Evolutionary conservation across 139 green algal species (phyloP), one percentile per base, ranked within the genome.

Genomic region (Coelastrella sp.): DNA sequence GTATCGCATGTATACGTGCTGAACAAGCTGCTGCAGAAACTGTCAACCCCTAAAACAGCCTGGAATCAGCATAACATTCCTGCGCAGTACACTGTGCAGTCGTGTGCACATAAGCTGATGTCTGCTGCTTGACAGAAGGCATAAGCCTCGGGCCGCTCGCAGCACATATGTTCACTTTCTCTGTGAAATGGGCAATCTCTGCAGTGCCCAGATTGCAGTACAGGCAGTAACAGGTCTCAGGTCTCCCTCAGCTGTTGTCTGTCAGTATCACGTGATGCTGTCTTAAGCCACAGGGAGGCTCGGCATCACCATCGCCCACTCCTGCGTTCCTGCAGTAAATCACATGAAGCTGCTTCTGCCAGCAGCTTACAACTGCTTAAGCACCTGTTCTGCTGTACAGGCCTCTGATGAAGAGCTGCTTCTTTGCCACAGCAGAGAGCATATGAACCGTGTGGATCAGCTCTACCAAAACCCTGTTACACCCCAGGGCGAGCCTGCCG

Each of bases 361-460:
- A 65, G 23, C 77, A 16, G 11, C 13, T 22, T 59, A 16, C 2
- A 5, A 22, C 54, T 64, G 77, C 10, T 47, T 10, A 20, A 22
- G 6, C 10, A 14, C n/a, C 58, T 10, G 10, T 83, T 16, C 77
- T 73, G 14, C 79, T 75, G 59, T 47, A 47, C 79, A 93, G 91
- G 94, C 93, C 6, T 92, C 83, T 16, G 92, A 96, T 71, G 89
- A 89, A 20, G 92, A 96, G 90, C 90, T 96, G 73, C 80, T 93
- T 66, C 73, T 66, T 22, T 83, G 66, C 3, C 94, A 96, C 90
- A 91, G 61, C 19, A 58, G 71, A 47, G 89, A 92, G 81, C 94
- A 96, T 89, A 94, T 96, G n/a, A 57, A 80, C 47, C 85, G n/a
- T 76, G 86, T 90, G 76, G 87, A 74, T 3, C 16, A 74, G 11